Conservation (phyloP, 176 grass and related monocot genomes). For the Tuctoria greenei region DNA sequence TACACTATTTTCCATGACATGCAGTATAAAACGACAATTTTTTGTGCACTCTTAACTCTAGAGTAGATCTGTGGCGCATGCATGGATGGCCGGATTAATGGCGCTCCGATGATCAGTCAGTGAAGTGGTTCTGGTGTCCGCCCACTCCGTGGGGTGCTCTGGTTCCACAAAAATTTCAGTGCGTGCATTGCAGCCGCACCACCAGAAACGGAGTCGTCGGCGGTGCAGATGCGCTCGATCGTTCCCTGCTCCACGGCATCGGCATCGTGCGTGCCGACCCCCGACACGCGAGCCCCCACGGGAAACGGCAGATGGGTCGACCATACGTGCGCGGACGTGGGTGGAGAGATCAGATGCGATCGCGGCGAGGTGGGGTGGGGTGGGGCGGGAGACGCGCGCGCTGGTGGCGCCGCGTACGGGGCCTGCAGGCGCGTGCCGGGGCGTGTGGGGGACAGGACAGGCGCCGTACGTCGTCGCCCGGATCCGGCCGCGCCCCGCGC, state of each 20-base stretch:
- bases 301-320: neutral
- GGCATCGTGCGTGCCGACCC: neutral
- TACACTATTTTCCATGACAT: too few relatives aligned
- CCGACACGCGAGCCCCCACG: neutral
- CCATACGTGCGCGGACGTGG: neutral
- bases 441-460: neutral
- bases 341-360: neutral
- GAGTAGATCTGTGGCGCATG: neutral
- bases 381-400: too few relatives aligned
- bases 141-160: neutral
- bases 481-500: neutral
- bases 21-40: too few relatives aligned
- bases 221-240: neutral
- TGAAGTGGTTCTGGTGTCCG: neutral
- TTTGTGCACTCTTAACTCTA: too few relatives aligned
- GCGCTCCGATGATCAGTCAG: neutral
- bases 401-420: neutral
- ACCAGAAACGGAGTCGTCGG: neutral
- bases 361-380: neutral
- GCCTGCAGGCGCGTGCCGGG: neutral
- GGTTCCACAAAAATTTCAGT: neutral
- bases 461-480: neutral
- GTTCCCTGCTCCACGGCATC: neutral
- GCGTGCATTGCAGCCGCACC: neutral
- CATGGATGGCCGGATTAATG: neutral